Percentiles rank a stretch among this genome's conserved stretches.
Conservation (phyloP, 164 flowering plant species). For the Euptelea pleiosperma region DNA sequence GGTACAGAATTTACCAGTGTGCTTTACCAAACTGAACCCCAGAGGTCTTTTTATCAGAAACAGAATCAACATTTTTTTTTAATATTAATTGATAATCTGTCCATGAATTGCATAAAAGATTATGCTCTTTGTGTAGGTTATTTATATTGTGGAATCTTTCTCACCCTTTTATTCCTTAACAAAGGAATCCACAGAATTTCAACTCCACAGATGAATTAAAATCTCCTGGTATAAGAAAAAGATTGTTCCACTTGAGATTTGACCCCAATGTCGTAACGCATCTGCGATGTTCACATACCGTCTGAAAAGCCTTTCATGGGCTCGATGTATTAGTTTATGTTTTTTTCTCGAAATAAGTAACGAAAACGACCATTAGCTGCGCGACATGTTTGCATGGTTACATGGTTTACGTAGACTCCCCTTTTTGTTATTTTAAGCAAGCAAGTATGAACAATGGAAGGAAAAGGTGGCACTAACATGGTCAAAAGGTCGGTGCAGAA, state of each 20-base stretch:
- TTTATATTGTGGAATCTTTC: background rate
- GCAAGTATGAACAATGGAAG: constrained; percentile 3
- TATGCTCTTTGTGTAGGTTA: no score
- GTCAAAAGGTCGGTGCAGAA: constrained; percentile 27
- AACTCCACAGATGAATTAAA: background rate
- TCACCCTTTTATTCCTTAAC: constrained; percentile 2
- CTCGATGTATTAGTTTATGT: constrained; percentile 1
- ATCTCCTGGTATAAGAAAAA: background rate
- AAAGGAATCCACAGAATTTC: background rate
- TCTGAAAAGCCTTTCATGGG: constrained; percentile 13
- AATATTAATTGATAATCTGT: no score
- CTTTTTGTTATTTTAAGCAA: constrained; percentile 7
- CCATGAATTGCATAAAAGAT: no score
- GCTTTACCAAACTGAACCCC: no score
- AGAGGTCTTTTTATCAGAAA: no score
- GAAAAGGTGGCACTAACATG: constrained; percentile 22
- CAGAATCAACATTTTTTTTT: no score
- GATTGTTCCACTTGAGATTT: constrained; percentile 12
- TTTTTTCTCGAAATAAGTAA: background rate
- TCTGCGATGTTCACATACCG: constrained; percentile 8
- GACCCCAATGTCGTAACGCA: background rate
- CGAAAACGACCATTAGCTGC: constrained; percentile 16
- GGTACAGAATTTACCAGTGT: no score
- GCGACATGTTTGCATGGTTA: constrained; percentile 27
- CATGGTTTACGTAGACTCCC: constrained; percentile 23